Evolutionary conservation across 805 yeast genomes (phyloP).

Genomic region (Saccharomycopsis selenospora): DNA sequence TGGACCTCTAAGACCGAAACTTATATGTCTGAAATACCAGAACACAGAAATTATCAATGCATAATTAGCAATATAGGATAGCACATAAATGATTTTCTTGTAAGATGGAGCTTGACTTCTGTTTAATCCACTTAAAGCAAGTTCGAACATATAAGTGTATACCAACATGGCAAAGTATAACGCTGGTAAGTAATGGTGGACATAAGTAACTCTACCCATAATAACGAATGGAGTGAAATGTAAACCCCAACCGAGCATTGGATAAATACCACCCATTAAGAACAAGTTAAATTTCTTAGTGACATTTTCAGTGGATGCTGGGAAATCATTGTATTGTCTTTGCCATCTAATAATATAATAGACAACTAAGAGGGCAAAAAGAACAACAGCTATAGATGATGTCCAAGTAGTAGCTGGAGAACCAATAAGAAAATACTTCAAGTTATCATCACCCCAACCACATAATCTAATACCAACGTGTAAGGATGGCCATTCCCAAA

Average conservation of each 20-base stretch:
- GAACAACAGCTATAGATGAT: slow-evolving; percentile 52
- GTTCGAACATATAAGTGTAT: slow-evolving; percentile 47
- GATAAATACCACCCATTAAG: slow-evolving; percentile 67
- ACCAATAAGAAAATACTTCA: slow-evolving; percentile 63
- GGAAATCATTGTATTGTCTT: slow-evolving; percentile 65
- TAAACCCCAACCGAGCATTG: slow-evolving; percentile 75
- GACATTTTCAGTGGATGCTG: slow-evolving; percentile 28
- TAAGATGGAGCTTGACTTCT: slow-evolving; percentile 23
- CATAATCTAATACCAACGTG: slow-evolving; percentile 70
- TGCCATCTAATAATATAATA: slow-evolving; percentile 67
- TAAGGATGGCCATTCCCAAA: slow-evolving; percentile 90
- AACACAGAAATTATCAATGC: slow-evolving; percentile 43
- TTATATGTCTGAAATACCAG: slow-evolving; percentile 52
- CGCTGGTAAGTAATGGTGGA: slow-evolving; percentile 81
- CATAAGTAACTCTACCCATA: slow-evolving; percentile 83
- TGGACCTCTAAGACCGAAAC: slow-evolving; percentile 60
- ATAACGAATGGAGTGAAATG: slow-evolving; percentile 69
- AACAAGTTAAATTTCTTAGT: slow-evolving; percentile 39
- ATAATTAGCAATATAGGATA: slow-evolving; percentile 36
- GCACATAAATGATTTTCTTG: slow-evolving; percentile 24
- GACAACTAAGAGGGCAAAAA: slow-evolving; percentile 41
- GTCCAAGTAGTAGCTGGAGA: slow-evolving; percentile 77
- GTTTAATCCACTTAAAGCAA: slow-evolving; percentile 30
- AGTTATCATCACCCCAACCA: slow-evolving; percentile 54
- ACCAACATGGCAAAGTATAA: slow-evolving; percentile 66